Evolutionary conservation across 139 green algal genomes (phyloP), one percentile per base, ranked within the genome.

Genomic region (Coccomyxa sp.): DNA sequence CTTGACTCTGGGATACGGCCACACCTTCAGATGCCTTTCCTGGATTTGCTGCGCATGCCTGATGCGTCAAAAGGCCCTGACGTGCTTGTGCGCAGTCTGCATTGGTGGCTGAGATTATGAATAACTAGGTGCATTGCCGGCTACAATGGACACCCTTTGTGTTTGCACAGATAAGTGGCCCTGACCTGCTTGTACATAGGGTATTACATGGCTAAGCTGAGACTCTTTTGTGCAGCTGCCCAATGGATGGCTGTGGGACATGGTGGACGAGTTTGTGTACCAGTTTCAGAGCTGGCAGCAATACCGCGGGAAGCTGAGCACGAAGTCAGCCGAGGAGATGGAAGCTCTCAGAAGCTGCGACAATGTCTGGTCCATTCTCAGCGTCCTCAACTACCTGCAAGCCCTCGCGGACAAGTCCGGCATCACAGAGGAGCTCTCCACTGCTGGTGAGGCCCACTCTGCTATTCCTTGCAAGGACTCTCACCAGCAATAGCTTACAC

Each of bases 211-310:
- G n/a, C n/a, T n/a, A n/a, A n/a, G n/a, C n/a, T n/a, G n/a, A n/a
- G n/a, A n/a, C 10, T 75, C 4, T 10, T 54, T 6, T 39, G 54
- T 34, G 75, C 88, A 95, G 90, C 88, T 99, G 78, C 96, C 96
- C 55, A 98, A 97, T 86, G 80, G 84, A 40, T 99, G 97, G 97
- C 88, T 99, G 74, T 99, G 94, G 94, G 94, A 98, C 86, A 99
- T 99, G 95, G 83, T 99, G 37, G 97, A 99, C 78, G 97, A 99
- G 88, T 99, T 98, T 88, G 88, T 98, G 29, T 99, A 99, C 86
- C 97, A 99, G 89, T 97, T 97, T 81, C 95, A 99, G 88, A 90
- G 85, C 10, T 98, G 95, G 80, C 87, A 86, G 76, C 92, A 97
- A 82, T 97, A 92, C 86, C 87, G 94, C 37, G 86, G 90, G 41